A percentile compares a stretch with the other conserved stretches of the same genome.
These are phyloP conservation scores for Hypericum androsaemum DNA, from an alignment of 345 rosid genomes.

Conservation along the genomic window DNA sequence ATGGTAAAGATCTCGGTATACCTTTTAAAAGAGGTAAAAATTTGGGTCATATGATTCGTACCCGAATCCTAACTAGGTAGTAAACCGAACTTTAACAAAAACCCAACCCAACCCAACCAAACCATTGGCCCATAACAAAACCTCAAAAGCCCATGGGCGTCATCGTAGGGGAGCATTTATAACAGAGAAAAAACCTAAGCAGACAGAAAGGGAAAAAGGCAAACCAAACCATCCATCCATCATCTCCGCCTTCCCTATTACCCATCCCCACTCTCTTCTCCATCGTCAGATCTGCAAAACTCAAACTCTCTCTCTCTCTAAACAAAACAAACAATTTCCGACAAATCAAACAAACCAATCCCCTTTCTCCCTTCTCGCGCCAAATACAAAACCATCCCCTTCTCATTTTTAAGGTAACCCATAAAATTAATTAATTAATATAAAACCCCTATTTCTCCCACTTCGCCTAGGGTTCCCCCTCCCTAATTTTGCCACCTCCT, in stretches of 20 bases:
- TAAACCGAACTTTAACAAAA: too few relatives aligned
- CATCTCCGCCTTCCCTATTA: neutral
- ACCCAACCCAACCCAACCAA: too few relatives aligned
- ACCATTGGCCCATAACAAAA: too few relatives aligned
- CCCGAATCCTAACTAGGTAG: too few relatives aligned
- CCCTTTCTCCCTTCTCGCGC: constrained; percentile 21
- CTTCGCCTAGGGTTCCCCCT: neutral
- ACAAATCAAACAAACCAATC: constrained; percentile 14
- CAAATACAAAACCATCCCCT: constrained; percentile 15
- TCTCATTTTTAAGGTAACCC: neutral
- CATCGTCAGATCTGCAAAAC: constrained; percentile 35
- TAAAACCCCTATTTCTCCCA: constrained; percentile 1
- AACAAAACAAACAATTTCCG: neutral
- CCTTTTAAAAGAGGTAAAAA: too few relatives aligned
- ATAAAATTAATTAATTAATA: too few relatives aligned
- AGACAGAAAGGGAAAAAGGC: neutral
- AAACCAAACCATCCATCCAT: constrained; percentile 1
- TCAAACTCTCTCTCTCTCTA: constrained; percentile 5
- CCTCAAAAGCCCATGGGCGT: too few relatives aligned
- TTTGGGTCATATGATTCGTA: too few relatives aligned
- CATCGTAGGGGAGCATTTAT: too few relatives aligned
- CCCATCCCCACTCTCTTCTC: constrained; percentile 20
- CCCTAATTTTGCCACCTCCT: neutral
- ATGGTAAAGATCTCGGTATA: too few relatives aligned
- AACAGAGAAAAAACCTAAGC: too few relatives aligned